Base-by-base conservation (phyloP, 345 rosid species). In the Salix suchowensis region DNA sequence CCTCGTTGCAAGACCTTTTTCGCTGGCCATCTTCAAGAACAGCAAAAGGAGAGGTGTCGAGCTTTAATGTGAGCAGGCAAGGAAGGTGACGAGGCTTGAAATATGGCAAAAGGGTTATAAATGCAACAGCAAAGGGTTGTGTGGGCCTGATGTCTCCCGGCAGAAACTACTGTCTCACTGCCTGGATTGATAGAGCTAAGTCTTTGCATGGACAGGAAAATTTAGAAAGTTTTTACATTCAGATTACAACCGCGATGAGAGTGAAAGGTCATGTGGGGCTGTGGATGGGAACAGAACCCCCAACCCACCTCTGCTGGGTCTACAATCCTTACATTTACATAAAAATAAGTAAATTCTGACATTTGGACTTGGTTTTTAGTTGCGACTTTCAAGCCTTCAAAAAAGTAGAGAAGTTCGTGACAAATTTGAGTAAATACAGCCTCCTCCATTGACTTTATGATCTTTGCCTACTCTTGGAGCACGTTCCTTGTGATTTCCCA, bases 241-340 rank as follows among this genome's bases (percentile, higher is more conserved):
- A 50, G 26, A 70, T 30, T 71, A 69, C 78, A 65, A 65, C 70
- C 74, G 34, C 18, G 28, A 36, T 67, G 82, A 87, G 79, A 81
- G 84, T 73, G 89, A 84, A 76, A 83, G 81, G 81, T 78, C 88
- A 87, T 73, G 88, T 83, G 84, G 68, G 21, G 28, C 10, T 72
- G 1, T 70, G n/a, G 65, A 77, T 65, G 32, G 72, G 52, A 28
- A 74, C 68, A 8, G 54, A 7, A 44, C 44, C 58, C 61, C 60
- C 67, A 36, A n/a, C 81, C 72, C 72, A 67, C 75, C 32, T 48
- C 44, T 24, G 9, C 65, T 0, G 19, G 16, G 16, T 15, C 75
- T 32, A 4, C 46, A 15, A 4, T 44, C 40, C 21, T 7, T 28
- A 7, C 74, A 42, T 42, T 60, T 30, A 28, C 73, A 19, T 24